Evolutionary conservation across 1,284 basidiomycete species (phyloP).

Genomic region (Rhodotorula sp.): DNA sequence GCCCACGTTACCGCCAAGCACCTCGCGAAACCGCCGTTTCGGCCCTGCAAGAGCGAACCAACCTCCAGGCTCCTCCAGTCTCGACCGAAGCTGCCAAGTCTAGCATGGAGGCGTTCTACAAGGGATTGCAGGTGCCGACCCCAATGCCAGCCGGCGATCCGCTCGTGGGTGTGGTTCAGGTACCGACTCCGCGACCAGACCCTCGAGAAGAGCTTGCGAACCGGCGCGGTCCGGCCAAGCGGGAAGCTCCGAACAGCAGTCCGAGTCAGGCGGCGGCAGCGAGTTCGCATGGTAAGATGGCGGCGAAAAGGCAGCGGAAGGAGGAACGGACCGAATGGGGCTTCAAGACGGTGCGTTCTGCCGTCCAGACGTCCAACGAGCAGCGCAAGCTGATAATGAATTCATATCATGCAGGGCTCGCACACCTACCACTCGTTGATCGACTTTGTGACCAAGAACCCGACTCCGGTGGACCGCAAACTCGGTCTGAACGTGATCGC

Average conservation of each 20-base stretch:
- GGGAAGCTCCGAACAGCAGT: not conserved
- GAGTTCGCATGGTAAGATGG: too few species aligned
- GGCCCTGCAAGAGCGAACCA: not conserved
- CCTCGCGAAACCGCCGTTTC: not conserved
- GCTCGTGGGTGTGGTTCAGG: not conserved
- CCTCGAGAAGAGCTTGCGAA: not conserved
- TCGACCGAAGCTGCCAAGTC: not conserved
- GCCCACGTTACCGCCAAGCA: not conserved
- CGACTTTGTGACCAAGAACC: not conserved
- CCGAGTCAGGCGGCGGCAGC: too few species aligned
- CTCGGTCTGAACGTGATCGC: constrained; percentile 7
- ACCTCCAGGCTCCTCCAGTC: not conserved
- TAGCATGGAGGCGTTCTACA: too few species aligned
- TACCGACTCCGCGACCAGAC: not conserved
- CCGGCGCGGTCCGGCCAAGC: not conserved
- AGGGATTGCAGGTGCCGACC: not conserved
- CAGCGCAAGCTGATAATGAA: not conserved
- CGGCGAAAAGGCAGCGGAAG: not conserved
- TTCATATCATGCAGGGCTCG: not conserved
- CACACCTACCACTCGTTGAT: not conserved
- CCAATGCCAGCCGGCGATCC: not conserved
- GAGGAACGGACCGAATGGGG: not conserved
- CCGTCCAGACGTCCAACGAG: not conserved
- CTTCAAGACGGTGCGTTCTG: not conserved
- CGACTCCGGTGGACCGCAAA: not conserved